Evolutionary conservation across 2,329 filamentous ascomycete species (phyloP).

Genomic region (Neofusicoccum sp.): DNA sequence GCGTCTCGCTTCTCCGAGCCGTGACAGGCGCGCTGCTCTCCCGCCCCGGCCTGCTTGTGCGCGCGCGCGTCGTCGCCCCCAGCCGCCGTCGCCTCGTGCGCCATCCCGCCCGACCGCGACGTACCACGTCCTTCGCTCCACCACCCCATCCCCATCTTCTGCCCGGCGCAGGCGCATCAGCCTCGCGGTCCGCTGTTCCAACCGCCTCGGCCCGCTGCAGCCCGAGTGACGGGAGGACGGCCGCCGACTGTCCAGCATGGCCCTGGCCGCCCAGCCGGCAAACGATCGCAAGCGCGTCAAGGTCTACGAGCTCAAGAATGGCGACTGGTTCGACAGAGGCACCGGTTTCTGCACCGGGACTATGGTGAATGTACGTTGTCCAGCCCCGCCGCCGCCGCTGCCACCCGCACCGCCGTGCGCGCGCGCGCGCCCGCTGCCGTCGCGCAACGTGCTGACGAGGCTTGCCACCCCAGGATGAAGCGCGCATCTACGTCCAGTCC

Average conservation of each 20-base stretch:
- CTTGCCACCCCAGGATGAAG: constrained; percentile 67
- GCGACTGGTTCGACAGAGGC: constrained; percentile 98
- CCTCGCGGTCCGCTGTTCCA: not conserved
- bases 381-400: not conserved
- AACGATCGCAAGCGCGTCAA: constrained; percentile 73
- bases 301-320: constrained; percentile 96
- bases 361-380: constrained; percentile 63
- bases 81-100: not conserved
- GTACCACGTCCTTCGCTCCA: constrained; percentile 16
- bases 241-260: constrained; percentile 30
- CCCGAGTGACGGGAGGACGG: constrained; percentile 16
- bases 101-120: constrained; percentile 13
- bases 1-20: not conserved
- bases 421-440: not conserved
- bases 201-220: constrained; percentile 33
- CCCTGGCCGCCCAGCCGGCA: constrained; percentile 43
- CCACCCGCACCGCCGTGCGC: not conserved
- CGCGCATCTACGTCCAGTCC: constrained; percentile 85
- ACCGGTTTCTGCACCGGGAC: constrained; percentile 91
- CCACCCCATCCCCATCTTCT: constrained; percentile 21
- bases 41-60: not conserved
- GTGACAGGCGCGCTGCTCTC: not conserved
- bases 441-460: constrained; percentile 15
- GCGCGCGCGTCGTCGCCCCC: constrained; percentile 8
- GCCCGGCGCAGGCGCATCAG: not conserved